Base-by-base conservation (phyloP, 2,329 filamentous ascomycete genomes). In the Coleophoma crateriformis region DNA sequence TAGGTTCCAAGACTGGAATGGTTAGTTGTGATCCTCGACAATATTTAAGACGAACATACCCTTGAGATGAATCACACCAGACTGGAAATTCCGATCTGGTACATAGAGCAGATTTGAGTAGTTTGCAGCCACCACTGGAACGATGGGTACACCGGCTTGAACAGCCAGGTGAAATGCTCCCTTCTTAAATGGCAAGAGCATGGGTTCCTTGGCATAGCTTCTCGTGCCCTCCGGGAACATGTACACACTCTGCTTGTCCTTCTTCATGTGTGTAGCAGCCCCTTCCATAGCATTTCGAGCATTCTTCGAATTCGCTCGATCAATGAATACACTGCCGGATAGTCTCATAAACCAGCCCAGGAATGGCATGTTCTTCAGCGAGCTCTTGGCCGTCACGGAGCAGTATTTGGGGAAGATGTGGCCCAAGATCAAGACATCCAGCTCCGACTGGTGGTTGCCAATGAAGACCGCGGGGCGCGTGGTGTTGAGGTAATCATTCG, bases 141-240 rank as follows among this genome's bases (percentile, higher is more conserved):
- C 85, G 61, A 99, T 88, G 22, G 91, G 91, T 6, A 96, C 94
- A 57, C 90, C 87, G 2, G 92, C 92, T 75, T 97, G 88, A 17
- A 99, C 82, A 42, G 94, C 94, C 33, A 99, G 78, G 68, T 99
- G 92, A 71, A 99, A 99, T 43, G 92, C 94, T 52, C 94, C 94
- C 76, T 99, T 99, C 74, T 99, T 99, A 78, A 97, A 99, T n/a
- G 90, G 88, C 48, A 97, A 75, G 61, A 99, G 72, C 51, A 78
- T 81, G 2, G 94, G 88, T 48, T 91, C 84, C 60, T 86, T 82
- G 50, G 87, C 79, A 71, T 97, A 96, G 67, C 88, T 95, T 58
- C 94, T 81, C 1, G 94, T 99, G 46, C 94, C 94, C 72, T 99
- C 94, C 51, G 88, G 87, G 69, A 92, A 92, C 72, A 92, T 90